These are phyloP conservation scores for Casuarina cunninghamiana DNA, from an alignment of 306 rosid genomes.

Conservation along the genomic window DNA sequence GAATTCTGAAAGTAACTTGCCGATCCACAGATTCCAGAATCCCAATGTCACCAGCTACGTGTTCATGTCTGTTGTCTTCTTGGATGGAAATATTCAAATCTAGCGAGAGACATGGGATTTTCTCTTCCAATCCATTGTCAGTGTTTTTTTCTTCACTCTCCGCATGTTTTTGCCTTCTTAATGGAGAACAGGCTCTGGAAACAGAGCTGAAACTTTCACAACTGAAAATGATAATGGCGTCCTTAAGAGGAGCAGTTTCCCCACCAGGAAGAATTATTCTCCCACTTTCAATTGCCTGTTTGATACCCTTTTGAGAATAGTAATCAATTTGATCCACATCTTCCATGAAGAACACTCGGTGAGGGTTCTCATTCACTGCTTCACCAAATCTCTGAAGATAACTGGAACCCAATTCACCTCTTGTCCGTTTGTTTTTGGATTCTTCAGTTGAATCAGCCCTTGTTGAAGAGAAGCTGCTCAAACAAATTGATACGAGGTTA, in stretches of 20 bases:
- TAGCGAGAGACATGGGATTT: slow-evolving; percentile 38
- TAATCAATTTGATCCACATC: slow-evolving; percentile 62
- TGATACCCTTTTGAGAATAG: slow-evolving; percentile 60
- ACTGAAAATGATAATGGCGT: slow-evolving; percentile 72
- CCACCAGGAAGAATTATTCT: slow-evolving; percentile 46
- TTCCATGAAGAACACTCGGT: slow-evolving; percentile 79
- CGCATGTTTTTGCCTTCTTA: slow-evolving; percentile 22
- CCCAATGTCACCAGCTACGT: slow-evolving; percentile 21
- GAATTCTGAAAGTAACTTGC: slow-evolving; percentile 44
- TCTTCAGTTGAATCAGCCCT: slow-evolving; percentile 28
- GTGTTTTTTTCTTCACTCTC: slow-evolving; percentile 36
- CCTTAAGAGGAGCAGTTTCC: slow-evolving; percentile 62
- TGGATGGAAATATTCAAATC: slow-evolving; percentile 74
- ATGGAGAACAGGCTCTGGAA: slow-evolving; percentile 29
- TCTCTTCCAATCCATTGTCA: slow-evolving; percentile 22
- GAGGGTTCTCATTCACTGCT: slow-evolving; percentile 78
- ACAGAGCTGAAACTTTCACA: slow-evolving; percentile 40
- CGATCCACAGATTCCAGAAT: slow-evolving; percentile 66
- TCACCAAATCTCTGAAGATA: slow-evolving; percentile 68
- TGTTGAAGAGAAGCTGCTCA: slow-evolving; percentile 44
- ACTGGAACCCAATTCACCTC: slow-evolving; percentile 50
- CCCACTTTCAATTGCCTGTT: slow-evolving; percentile 62
- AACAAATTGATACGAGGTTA: slow-evolving; percentile 45
- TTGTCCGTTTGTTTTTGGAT: slow-evolving; percentile 49
- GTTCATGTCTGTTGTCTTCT: slow-evolving; percentile 26